Evolutionary conservation across 176 grass and related monocot species (phyloP).

Genomic region (Triticum dicoccoides): DNA sequence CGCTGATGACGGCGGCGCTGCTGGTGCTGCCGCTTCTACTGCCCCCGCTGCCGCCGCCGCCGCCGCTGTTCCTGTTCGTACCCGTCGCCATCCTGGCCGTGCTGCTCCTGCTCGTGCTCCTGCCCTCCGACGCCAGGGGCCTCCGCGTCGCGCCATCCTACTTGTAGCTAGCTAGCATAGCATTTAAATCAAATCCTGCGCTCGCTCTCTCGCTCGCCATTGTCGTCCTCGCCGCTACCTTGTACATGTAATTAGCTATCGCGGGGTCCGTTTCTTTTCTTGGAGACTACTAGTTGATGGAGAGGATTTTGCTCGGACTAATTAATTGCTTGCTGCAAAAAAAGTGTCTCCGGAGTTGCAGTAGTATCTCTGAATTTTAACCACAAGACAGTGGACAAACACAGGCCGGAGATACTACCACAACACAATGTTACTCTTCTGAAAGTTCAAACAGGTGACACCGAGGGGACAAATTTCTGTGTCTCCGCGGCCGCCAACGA

Average conservation of each 20-base stretch:
- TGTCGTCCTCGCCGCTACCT: no score
- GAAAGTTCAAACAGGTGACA: background rate
- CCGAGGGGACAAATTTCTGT: background rate
- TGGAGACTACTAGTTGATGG: background rate
- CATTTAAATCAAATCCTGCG: background rate
- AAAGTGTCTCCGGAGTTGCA: background rate
- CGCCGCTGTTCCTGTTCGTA: conserved; percentile 29
- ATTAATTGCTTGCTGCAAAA: background rate
- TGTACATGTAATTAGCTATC: conserved; percentile 23
- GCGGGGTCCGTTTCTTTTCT: background rate
- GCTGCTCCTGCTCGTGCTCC: conserved; percentile 20
- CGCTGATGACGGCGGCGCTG: conserved; percentile 36
- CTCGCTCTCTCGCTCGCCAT: background rate
- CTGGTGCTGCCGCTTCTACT: conserved; percentile 42
- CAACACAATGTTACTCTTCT: background rate
- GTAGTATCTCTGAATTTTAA: background rate
- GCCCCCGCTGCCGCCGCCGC: conserved; percentile 39
- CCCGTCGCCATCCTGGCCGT: conserved; percentile 51
- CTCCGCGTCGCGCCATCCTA: conserved; percentile 12
- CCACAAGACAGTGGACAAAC: background rate
- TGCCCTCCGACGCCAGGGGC: conserved; percentile 36
- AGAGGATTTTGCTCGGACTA: background rate
- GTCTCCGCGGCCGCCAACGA: background rate
- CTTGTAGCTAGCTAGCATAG: background rate
- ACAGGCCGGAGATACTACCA: no score